These are phyloP conservation scores for Pyrenophora tritici-repentis DNA, from an alignment of 2,329 filamentous ascomycete species.

Conservation along the genomic window DNA sequence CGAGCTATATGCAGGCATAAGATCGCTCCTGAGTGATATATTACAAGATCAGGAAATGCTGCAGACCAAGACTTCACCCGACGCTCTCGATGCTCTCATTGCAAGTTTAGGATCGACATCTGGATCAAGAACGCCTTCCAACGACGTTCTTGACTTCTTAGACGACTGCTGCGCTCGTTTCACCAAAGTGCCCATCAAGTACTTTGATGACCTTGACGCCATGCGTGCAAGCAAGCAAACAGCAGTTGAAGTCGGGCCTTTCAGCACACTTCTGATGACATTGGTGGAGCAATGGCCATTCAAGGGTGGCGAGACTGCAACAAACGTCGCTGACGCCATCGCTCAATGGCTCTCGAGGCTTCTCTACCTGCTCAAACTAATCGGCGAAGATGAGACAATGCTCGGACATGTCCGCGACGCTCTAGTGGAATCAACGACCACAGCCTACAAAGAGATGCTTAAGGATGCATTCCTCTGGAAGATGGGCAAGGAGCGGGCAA, in stretches of 20 bases:
- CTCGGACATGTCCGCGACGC: constrained; percentile 36
- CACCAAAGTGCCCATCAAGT: constrained; percentile 77
- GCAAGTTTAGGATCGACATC: constrained; percentile 55
- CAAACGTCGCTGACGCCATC: constrained; percentile 34
- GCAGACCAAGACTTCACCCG: constrained; percentile 50
- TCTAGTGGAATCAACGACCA: constrained; percentile 33
- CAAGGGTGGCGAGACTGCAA: constrained; percentile 39
- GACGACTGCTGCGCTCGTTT: constrained; percentile 83
- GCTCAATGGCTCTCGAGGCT: constrained; percentile 45
- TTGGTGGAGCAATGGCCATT: constrained; percentile 81
- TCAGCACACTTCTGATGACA: constrained; percentile 70
- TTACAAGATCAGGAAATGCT: constrained; percentile 70
- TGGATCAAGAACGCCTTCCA: constrained; percentile 26
- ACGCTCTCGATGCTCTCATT: constrained; percentile 52
- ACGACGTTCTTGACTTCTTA: constrained; percentile 68
- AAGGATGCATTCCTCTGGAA: constrained; percentile 46
- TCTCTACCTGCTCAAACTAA: constrained; percentile 42
- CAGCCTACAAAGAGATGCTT: constrained; percentile 38
- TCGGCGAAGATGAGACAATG: constrained; percentile 43
- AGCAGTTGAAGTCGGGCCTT: constrained; percentile 30
- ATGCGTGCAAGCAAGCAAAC: constrained; percentile 37
- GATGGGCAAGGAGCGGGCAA: constrained; percentile 45
- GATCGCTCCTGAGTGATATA: constrained; percentile 63
- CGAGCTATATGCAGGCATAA: constrained; percentile 58
- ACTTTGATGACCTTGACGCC: constrained; percentile 72